phyloP scores from a whole-genome alignment of 225 moss, liverwort and hornwort genomes.

The Physcomitrium patens region DNA sequence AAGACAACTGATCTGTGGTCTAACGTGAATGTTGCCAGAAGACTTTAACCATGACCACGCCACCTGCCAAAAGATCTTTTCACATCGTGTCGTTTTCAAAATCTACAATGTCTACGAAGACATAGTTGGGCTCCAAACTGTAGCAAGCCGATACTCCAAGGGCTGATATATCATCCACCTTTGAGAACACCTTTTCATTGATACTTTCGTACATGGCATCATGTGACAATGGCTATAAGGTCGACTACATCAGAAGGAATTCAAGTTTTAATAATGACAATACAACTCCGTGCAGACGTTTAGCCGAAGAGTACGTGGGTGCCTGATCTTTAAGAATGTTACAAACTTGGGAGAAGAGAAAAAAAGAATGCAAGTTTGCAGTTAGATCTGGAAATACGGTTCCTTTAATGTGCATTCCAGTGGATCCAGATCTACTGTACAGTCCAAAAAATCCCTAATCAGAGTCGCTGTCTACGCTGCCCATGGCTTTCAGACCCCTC shows the following conservation, averaged over 20 bases:
- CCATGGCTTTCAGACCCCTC: slow-evolving; percentile 98
- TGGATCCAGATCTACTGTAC: slow-evolving; percentile 33
- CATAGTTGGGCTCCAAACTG: slow-evolving; percentile 33
- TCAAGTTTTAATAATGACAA: slow-evolving; percentile 29
- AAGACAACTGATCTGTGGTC: slow-evolving; percentile 27
- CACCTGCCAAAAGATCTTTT: slow-evolving; percentile 34
- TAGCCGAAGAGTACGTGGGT: slow-evolving; percentile 35
- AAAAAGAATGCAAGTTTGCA: slow-evolving; percentile 29
- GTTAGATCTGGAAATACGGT: slow-evolving; percentile 43
- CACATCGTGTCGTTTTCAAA: slow-evolving; percentile 33
- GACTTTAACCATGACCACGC: slow-evolving; percentile 25
- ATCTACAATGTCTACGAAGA: slow-evolving; percentile 41
- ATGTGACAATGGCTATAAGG: slow-evolving; percentile 33
- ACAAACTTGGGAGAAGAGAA: slow-evolving; percentile 25
- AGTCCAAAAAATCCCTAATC: slow-evolving; percentile 50
- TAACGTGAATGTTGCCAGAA: slow-evolving; percentile 30
- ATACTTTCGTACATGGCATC: slow-evolving; percentile 29
- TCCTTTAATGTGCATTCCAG: slow-evolving; percentile 27
- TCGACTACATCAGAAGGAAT: slow-evolving; percentile 32
- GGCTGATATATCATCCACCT: slow-evolving; percentile 48
- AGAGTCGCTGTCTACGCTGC: slow-evolving; percentile 91
- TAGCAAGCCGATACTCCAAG: slow-evolving; percentile 31
- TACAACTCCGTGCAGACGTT: slow-evolving; percentile 34
- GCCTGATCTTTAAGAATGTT: slow-evolving; percentile 44
- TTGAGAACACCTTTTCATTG: slow-evolving; percentile 28